phyloP scores from a whole-genome alignment of 2,329 filamentous ascomycete species.

The Fusarium incarnatum region DNA sequence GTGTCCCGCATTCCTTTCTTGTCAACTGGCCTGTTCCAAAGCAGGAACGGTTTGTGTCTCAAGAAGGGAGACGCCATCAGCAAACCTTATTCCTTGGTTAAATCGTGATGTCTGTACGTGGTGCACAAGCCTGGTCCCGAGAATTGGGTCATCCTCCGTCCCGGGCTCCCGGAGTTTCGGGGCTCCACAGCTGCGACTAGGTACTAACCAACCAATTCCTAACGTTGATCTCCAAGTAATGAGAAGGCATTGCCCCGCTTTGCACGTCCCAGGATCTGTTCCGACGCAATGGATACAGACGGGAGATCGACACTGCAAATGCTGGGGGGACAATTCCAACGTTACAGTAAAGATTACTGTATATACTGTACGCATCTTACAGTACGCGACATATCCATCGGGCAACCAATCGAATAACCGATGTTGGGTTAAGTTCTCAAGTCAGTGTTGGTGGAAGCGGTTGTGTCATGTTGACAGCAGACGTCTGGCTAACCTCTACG shows the following conservation, averaged over 20 bases:
- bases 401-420: background rate
- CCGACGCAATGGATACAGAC: conserved; percentile 19
- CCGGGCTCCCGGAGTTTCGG: conserved; percentile 21
- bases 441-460: background rate
- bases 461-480: background rate
- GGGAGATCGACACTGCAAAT: conserved; percentile 42
- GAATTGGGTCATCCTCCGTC: conserved; percentile 26
- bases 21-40: conserved; percentile 4
- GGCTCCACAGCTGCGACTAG: conserved; percentile 5
- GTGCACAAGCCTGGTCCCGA: conserved; percentile 13
- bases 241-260: background rate
- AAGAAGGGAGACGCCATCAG: background rate
- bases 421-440: background rate
- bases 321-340: conserved; percentile 13
- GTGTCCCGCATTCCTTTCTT: conserved; percentile 36
- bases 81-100: conserved; percentile 18
- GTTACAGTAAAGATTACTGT: background rate
- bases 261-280: conserved; percentile 12
- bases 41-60: conserved; percentile 14
- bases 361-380: background rate
- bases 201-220: background rate
- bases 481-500: background rate
- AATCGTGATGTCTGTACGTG: background rate
- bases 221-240: background rate
- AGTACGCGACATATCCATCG: background rate